Percentiles rank a stretch among this genome's conserved stretches.
Evolutionary conservation across 1,139 yeast genomes (phyloP).

Genomic region (Yamadazyma taylorii): DNA sequence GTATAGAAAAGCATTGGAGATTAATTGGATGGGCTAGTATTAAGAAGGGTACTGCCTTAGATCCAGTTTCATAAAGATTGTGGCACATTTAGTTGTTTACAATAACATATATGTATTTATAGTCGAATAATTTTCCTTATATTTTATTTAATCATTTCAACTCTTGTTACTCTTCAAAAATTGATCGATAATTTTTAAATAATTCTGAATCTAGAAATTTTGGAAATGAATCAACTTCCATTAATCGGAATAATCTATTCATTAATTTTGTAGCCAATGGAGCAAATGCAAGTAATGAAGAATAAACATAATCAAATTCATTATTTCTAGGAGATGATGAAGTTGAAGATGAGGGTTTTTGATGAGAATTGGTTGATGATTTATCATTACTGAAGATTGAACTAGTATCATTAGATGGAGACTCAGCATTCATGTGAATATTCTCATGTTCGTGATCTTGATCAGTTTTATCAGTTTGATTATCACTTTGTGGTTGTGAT

Average conservation of each 20-base stretch:
- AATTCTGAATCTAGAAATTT: conserved; percentile 52
- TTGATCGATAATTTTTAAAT: conserved; percentile 11
- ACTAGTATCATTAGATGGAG: too few relatives aligned
- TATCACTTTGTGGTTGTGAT: too few relatives aligned
- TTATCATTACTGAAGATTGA: too few relatives aligned
- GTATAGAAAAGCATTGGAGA: conserved; percentile 99
- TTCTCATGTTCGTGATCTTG: too few relatives aligned
- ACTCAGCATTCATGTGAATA: too few relatives aligned
- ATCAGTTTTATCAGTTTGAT: too few relatives aligned
- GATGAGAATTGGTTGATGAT: conserved; percentile 1
- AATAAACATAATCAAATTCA: conserved; percentile 66
- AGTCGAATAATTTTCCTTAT: conserved; percentile 11
- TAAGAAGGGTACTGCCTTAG: conserved; percentile 88
- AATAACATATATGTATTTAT: conserved; percentile 24
- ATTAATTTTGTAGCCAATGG: conserved; percentile 34
- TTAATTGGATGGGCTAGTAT: conserved; percentile 99
- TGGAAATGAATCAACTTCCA: conserved; percentile 75
- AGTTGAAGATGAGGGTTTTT: too few relatives aligned
- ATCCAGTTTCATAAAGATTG: conserved; percentile 49
- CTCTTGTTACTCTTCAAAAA: conserved; percentile 7
- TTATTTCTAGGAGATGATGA: conserved; percentile 8
- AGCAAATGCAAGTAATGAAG: conserved; percentile 50
- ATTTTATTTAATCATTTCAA: not conserved
- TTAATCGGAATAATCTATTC: conserved; percentile 47
- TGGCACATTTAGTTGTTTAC: conserved; percentile 2